Percentiles rank a stretch among this genome's conserved stretches.
phyloP scores from a whole-genome alignment of 495 filamentous ascomycete species.

The Hyaloscypha finlandica region DNA sequence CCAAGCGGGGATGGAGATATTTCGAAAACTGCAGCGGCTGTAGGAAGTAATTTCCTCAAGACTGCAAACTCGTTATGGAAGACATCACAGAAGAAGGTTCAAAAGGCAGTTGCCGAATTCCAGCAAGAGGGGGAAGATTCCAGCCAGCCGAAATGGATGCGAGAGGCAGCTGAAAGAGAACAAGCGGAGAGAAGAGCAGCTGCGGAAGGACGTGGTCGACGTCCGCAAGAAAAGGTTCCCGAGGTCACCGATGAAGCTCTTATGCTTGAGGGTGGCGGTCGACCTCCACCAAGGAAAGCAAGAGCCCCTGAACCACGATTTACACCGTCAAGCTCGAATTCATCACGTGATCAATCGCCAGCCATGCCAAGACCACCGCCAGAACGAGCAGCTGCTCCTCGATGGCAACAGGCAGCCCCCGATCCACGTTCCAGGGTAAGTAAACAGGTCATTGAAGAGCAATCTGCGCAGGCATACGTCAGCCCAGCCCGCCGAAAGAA shows the following conservation, averaged over 20 bases:
- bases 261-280: constrained; percentile 73
- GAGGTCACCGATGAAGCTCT: constrained; percentile 84
- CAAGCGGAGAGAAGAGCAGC: constrained; percentile 24
- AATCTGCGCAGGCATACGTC: constrained; percentile 82
- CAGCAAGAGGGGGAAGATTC: constrained; percentile 69
- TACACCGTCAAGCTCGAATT: constrained; percentile 21
- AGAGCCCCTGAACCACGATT: constrained; percentile 28
- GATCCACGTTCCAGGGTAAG: constrained; percentile 65
- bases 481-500: constrained; percentile 84
- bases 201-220: constrained; percentile 19
- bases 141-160: constrained; percentile 94
- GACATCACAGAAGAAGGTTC: constrained; percentile 88
- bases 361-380: constrained; percentile 23
- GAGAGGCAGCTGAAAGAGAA: constrained; percentile 35
- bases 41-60: constrained; percentile 85
- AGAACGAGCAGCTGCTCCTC: constrained; percentile 33
- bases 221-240: constrained; percentile 17
- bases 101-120: constrained; percentile 89
- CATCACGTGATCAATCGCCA: constrained; percentile 28
- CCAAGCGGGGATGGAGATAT: constrained; percentile 73
- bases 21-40: constrained; percentile 74
- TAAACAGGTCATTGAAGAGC: constrained; percentile 75
- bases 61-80: constrained; percentile 96
- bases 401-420: constrained; percentile 29
- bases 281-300: constrained; percentile 41